Base-by-base conservation (phyloP, 148 eudicot genomes). In the Chenopodium quinoa region DNA sequence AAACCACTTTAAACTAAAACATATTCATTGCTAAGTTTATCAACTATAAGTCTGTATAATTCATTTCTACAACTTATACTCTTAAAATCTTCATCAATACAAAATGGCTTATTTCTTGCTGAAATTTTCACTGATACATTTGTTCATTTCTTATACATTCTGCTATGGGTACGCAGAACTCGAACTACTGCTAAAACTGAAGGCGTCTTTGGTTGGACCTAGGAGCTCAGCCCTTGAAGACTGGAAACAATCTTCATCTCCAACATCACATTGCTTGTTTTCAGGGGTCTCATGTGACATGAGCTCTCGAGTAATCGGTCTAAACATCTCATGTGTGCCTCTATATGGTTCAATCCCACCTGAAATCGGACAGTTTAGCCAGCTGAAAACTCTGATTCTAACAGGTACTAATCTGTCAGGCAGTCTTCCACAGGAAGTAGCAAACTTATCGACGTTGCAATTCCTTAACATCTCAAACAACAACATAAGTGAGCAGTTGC, bases 271-370 rank as follows among this genome's bases (percentile, higher is more conserved):
- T 48, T 85, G 87, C 73, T 68, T 69, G 4, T 85, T 85, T 75
- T 82, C 82, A 14, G 80, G 87, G 2, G 52, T 85, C 52, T 58
- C 73, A 7, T 85, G 84, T 70, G 83, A 82, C 34, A 44, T 29
- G 37, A 70, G 31, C 32, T 70, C 66, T 40, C 81, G 66, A 66
- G 85, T 82, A 52, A 75, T 48, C 9, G 75, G 80, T 70, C 77
- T 85, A 8, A 78, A 85, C 25, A 75, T 85, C 16, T 81, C 87
- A 16, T 4, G 3, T 22, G 66, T 81, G 32, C 84, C 82, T 67
- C 50, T 85, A 9, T 85, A 16, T 12, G 87, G 84, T 12, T 78
- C 82, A 27, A 81, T 85, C 68, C 82, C 87, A 44, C 84, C 84
- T 6, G 87, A 85, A 82, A 78, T 81, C 29, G 87, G 87, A 44